Evolutionary conservation across 768 basidiomycete species (phyloP).

Genomic region (Calocybe cyanea): DNA sequence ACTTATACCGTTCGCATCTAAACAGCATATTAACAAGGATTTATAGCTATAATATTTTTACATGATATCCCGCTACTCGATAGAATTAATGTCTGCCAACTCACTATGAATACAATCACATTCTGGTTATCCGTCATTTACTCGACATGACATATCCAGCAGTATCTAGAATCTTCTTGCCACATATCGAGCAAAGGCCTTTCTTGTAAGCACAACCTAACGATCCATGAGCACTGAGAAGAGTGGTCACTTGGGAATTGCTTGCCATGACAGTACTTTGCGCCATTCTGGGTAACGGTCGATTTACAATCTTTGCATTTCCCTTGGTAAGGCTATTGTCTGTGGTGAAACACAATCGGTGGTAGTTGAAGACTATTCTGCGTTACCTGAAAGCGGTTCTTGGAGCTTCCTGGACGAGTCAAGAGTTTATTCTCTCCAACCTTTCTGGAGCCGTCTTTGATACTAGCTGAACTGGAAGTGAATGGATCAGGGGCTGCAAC

Average conservation of each 20-base stretch:
- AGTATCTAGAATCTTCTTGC: constrained; percentile 82
- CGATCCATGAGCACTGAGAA: constrained; percentile 6
- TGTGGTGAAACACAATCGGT: constrained; percentile 15
- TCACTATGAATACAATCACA: constrained; percentile 11
- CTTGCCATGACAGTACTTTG: constrained; percentile 86
- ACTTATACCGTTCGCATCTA: constrained; percentile 8
- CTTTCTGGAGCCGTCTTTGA: constrained; percentile 78
- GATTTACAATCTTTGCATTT: constrained; percentile 90
- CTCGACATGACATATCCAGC: constrained; percentile 81
- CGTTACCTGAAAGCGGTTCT: constrained; percentile 73
- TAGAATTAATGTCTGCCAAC: constrained; percentile 1
- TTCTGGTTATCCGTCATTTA: constrained; percentile 42
- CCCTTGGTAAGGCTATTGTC: constrained; percentile 71
- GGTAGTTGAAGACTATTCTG: constrained; percentile 12
- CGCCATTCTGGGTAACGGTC: constrained; percentile 78
- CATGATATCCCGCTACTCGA: not conserved
- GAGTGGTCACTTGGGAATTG: constrained; percentile 12
- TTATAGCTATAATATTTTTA: not conserved
- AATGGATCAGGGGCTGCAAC: constrained; percentile 89
- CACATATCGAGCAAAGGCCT: constrained; percentile 83
- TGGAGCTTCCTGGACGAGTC: constrained; percentile 63
- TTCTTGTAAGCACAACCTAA: constrained; percentile 86
- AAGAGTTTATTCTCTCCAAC: constrained; percentile 85
- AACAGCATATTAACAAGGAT: not conserved
- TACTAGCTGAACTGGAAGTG: constrained; percentile 62